Percentiles rank a stretch among this genome's conserved stretches.
Conservation (phyloP, 192 early-diverging fungal genomes). For the Umbelopsis sp. region DNA sequence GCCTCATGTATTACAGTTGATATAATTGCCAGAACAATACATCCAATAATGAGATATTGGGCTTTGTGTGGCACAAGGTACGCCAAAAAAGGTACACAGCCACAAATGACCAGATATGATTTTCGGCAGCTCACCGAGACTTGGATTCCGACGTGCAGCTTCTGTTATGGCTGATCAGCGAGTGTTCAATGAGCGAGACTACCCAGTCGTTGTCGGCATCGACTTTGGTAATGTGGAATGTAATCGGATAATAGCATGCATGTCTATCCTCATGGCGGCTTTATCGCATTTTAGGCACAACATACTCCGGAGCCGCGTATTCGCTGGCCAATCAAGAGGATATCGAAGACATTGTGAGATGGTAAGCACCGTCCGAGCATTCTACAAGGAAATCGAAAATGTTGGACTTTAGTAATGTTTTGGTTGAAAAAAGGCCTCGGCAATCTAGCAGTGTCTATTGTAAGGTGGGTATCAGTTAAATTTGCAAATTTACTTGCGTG, state of each 20-base stretch:
- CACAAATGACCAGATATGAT: neutral
- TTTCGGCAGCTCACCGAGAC: neutral
- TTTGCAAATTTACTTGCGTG: too few relatives aligned
- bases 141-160: neutral
- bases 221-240: conserved; percentile 44
- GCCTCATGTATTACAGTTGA: too few relatives aligned
- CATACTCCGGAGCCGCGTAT: conserved; percentile 50
- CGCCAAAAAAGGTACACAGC: conserved; percentile 1
- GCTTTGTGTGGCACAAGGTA: neutral
- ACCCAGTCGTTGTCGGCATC: conserved; percentile 53
- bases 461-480: conserved; percentile 6
- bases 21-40: too few relatives aligned
- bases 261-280: neutral
- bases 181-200: conserved; percentile 36
- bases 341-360: conserved; percentile 44
- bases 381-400: neutral
- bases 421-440: conserved; percentile 32
- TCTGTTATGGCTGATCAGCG: conserved; percentile 4
- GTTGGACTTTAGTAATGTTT: neutral
- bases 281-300: conserved; percentile 41
- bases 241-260: neutral
- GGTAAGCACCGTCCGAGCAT: conserved; percentile 27
- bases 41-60: too few relatives aligned
- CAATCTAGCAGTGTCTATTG: conserved; percentile 15
- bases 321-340: conserved; percentile 43